These are phyloP conservation scores for Microcyclosporella mali DNA, from an alignment of 2,329 filamentous ascomycete species.

Conservation along the genomic window DNA sequence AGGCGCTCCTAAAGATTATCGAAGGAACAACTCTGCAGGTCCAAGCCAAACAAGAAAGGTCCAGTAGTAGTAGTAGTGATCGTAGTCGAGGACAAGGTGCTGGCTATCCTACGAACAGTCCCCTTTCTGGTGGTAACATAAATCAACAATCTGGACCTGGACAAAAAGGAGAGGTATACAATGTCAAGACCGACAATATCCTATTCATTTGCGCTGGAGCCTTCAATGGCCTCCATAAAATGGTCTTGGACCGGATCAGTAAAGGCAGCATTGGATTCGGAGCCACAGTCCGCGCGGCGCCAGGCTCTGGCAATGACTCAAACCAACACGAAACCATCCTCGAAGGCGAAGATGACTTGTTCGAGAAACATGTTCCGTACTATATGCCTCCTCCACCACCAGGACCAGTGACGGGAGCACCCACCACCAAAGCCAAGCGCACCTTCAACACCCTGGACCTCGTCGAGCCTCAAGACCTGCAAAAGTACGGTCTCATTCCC, in stretches of 20 bases:
- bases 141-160: conserved; percentile 21
- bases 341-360: conserved; percentile 52
- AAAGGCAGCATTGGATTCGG: conserved; percentile 87
- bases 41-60: conserved; percentile 72
- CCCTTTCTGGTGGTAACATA: conserved; percentile 32
- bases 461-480: conserved; percentile 71
- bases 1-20: conserved; percentile 89
- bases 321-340: conserved; percentile 53
- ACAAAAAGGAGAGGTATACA: conserved; percentile 54
- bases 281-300: conserved; percentile 60
- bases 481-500: conserved; percentile 68
- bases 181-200: conserved; percentile 90
- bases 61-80: conserved; percentile 26
- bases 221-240: conserved; percentile 86
- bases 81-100: conserved; percentile 14
- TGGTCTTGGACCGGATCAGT: conserved; percentile 78
- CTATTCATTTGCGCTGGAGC: conserved; percentile 95
- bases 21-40: conserved; percentile 92
- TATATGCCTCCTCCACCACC: conserved; percentile 33
- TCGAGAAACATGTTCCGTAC: conserved; percentile 42
- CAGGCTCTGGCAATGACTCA: conserved; percentile 25
- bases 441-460: conserved; percentile 65
- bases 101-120: conserved; percentile 32
- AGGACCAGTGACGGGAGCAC: conserved; percentile 8
- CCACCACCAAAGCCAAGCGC: conserved; percentile 41